phyloP scores from a whole-genome alignment of 129 eudicot genomes.

The Escallonia rubra region DNA sequence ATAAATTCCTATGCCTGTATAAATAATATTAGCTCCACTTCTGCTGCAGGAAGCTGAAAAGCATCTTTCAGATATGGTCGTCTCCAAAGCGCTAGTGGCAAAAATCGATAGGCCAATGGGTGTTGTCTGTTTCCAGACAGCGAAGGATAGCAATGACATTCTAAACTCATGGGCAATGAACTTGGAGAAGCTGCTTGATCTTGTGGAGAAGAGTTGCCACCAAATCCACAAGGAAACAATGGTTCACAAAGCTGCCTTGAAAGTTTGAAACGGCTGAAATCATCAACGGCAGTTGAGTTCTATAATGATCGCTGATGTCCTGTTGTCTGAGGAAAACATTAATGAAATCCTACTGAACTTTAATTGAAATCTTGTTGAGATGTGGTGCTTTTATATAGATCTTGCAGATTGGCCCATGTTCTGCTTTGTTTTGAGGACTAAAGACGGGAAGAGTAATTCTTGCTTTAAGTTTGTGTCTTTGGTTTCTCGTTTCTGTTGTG shows the following conservation, averaged over 20 bases:
- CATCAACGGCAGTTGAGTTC: background rate
- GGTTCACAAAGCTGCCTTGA: conserved; percentile 81
- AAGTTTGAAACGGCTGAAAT: conserved; percentile 20
- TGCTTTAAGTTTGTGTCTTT: no score
- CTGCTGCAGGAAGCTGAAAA: conserved; percentile 66
- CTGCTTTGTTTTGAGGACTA: background rate
- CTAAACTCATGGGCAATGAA: conserved; percentile 84
- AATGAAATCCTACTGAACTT: background rate
- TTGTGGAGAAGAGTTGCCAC: conserved; percentile 97
- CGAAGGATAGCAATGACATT: conserved; percentile 79
- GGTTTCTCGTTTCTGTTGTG: no score
- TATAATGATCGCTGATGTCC: background rate
- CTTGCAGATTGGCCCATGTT: background rate
- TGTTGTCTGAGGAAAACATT: background rate
- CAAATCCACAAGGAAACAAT: conserved; percentile 97
- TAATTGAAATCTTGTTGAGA: no score
- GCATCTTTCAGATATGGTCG: conserved; percentile 89
- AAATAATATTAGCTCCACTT: no score
- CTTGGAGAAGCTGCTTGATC: conserved; percentile 90
- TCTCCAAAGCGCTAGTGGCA: conserved; percentile 78
- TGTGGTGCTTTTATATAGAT: no score
- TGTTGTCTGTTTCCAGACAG: conserved; percentile 58
- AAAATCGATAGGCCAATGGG: conserved; percentile 87
- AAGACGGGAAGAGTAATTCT: background rate
- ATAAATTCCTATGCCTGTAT: no score